Conservation (phyloP, 2,329 filamentous ascomycete species). For the Xylaria sp. region DNA sequence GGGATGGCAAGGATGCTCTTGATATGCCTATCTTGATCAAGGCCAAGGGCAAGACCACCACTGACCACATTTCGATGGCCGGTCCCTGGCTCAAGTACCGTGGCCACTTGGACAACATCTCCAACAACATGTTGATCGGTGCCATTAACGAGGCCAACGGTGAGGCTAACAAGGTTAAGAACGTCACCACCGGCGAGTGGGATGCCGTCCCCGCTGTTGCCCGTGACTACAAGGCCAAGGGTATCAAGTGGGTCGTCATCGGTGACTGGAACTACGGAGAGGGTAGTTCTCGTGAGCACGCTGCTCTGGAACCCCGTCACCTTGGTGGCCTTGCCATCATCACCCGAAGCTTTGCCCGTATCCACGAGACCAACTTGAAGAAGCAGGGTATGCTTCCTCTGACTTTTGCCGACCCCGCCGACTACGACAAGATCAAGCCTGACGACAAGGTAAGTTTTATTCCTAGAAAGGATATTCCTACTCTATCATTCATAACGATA, state of each 20-base stretch:
- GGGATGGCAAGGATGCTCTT: conserved; percentile 89
- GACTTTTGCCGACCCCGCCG: conserved; percentile 90
- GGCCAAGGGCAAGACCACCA: conserved; percentile 93
- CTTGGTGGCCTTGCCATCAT: conserved; percentile 97
- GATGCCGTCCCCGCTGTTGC: conserved; percentile 91
- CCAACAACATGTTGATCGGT: conserved; percentile 99
- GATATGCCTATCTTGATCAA: conserved; percentile 95
- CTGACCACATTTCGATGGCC: conserved; percentile 96
- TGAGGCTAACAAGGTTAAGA: conserved; percentile 97
- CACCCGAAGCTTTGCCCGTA: conserved; percentile 94
- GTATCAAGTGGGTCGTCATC: conserved; percentile 94
- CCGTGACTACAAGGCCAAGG: conserved; percentile 98
- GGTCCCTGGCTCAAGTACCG: conserved; percentile 98
- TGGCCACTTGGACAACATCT: conserved; percentile 99
- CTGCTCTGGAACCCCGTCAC: conserved; percentile 95
- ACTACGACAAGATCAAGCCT: conserved; percentile 96
- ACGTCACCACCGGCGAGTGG: conserved; percentile 81
- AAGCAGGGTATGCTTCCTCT: conserved; percentile 99
- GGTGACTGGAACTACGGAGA: conserved; percentile 99
- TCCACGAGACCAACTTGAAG: conserved; percentile 99
- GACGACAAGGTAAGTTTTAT: conserved; percentile 72
- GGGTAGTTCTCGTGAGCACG: conserved; percentile 96
- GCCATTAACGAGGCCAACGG: conserved; percentile 95
- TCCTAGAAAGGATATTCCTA: not conserved
- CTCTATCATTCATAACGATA: conserved; percentile 9